Percentiles rank a stretch among this genome's conserved stretches.
phyloP scores from a whole-genome alignment of 1,284 basidiomycete species.

The Polyporus tsugae region DNA sequence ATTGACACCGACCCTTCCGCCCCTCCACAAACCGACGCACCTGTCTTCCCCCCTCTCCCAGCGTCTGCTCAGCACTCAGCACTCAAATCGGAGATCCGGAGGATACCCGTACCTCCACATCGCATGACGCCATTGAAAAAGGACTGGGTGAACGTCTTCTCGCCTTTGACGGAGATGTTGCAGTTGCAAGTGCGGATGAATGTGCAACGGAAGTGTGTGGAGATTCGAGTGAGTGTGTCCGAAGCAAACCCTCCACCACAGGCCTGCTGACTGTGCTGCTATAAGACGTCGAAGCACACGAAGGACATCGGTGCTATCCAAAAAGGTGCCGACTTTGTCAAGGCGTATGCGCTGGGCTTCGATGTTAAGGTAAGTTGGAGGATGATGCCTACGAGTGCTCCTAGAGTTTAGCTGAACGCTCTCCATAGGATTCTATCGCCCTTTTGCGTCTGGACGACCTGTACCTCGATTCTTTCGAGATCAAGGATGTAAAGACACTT shows the following conservation, averaged over 20 bases:
- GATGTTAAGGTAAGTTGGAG: slow-evolving; percentile 81
- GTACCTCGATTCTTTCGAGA: slow-evolving; percentile 98
- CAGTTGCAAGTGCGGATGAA: slow-evolving; percentile 98
- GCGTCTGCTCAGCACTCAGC: slow-evolving; percentile 61
- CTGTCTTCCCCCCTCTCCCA: slow-evolving; percentile 72
- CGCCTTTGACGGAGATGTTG: slow-evolving; percentile 94
- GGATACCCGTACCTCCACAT: slow-evolving; percentile 94
- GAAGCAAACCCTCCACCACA: background rate
- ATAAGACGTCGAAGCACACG: slow-evolving; percentile 93
- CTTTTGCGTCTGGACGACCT: slow-evolving; percentile 95
- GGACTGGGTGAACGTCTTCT: slow-evolving; percentile 98
- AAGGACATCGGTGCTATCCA: slow-evolving; percentile 92
- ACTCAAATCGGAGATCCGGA: slow-evolving; percentile 81
- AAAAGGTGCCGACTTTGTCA: slow-evolving; percentile 98
- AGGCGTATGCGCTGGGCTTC: slow-evolving; percentile 95
- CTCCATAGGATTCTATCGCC: slow-evolving; percentile 88
- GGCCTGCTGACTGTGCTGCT: slow-evolving; percentile 17
- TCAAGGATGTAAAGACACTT: slow-evolving; percentile 98
- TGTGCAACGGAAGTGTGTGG: slow-evolving; percentile 86
- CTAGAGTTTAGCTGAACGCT: slow-evolving; percentile 23
- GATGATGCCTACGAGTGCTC: background rate
- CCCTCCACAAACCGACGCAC: slow-evolving; percentile 53
- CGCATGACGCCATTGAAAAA: slow-evolving; percentile 97
- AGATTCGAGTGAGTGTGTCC: slow-evolving; percentile 79
- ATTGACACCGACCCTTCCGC: slow-evolving; percentile 61